Conservation (phyloP, 805 yeast genomes). For the Candida fluviatilis region DNA sequence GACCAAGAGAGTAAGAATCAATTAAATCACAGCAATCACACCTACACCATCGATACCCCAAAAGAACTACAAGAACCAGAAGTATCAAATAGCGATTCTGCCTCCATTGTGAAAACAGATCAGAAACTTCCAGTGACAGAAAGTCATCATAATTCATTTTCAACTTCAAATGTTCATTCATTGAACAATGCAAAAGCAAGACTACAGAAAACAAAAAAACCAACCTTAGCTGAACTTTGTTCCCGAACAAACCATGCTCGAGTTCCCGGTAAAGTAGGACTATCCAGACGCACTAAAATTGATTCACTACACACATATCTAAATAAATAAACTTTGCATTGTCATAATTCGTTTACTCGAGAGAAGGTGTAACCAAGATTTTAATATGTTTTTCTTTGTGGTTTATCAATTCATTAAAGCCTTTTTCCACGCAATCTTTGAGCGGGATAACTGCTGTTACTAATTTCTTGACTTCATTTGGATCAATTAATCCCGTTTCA, state of each 20-base stretch:
- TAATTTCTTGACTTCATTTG: constrained; percentile 40
- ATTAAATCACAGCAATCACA: too few species aligned
- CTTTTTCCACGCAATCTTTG: constrained; percentile 49
- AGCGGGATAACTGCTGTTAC: constrained; percentile 52
- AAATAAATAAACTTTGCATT: constrained; percentile 3
- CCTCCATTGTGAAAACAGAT: too few species aligned
- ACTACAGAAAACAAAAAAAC: constrained; percentile 5
- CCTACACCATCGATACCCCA: too few species aligned
- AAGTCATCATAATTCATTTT: too few species aligned
- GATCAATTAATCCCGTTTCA: constrained; percentile 10
- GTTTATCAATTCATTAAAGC: constrained; percentile 45
- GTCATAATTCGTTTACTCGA: not conserved
- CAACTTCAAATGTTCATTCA: too few species aligned
- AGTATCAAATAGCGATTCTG: too few species aligned
- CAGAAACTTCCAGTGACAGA: too few species aligned
- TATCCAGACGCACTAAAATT: constrained; percentile 18
- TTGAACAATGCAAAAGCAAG: not conserved
- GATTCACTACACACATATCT: constrained; percentile 21
- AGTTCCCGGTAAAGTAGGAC: constrained; percentile 19
- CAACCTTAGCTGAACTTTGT: constrained; percentile 14
- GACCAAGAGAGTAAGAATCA: too few species aligned
- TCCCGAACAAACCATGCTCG: constrained; percentile 10
- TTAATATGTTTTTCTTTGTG: constrained; percentile 55
- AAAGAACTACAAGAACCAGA: too few species aligned
- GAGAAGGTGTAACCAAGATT: constrained; percentile 44